phyloP scores from a whole-genome alignment of 2,329 filamentous ascomycete genomes.

The Seiridium unicorne region DNA sequence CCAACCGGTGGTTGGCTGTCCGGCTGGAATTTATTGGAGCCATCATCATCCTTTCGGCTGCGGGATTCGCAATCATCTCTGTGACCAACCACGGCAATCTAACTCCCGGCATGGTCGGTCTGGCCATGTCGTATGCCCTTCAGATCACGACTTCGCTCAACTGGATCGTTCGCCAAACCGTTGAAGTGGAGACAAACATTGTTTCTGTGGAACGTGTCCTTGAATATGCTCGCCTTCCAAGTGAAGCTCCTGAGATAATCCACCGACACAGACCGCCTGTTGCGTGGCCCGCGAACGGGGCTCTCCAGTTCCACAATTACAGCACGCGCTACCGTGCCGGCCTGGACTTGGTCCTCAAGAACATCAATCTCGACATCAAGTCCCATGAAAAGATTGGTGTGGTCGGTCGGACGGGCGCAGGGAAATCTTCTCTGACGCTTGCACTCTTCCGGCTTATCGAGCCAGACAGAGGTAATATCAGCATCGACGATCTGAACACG shows the following conservation, averaged over 20 bases:
- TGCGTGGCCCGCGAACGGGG: slow-evolving; percentile 87
- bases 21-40: slow-evolving; percentile 94
- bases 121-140: slow-evolving; percentile 95
- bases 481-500: slow-evolving; percentile 86
- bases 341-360: slow-evolving; percentile 88
- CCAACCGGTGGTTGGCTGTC: slow-evolving; percentile 91
- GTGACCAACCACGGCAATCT: slow-evolving; percentile 67
- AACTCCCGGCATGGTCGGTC: slow-evolving; percentile 75
- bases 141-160: slow-evolving; percentile 97
- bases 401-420: slow-evolving; percentile 91
- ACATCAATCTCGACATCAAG: slow-evolving; percentile 89
- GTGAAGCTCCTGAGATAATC: slow-evolving; percentile 92
- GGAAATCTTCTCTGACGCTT: slow-evolving; percentile 91
- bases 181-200: slow-evolving; percentile 99
- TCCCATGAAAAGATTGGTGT: slow-evolving; percentile 97
- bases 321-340: slow-evolving; percentile 90
- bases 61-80: slow-evolving; percentile 77
- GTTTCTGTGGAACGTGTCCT: slow-evolving; percentile 97
- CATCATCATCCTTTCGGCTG: slow-evolving; percentile 85
- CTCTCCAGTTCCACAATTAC: slow-evolving; percentile 88
- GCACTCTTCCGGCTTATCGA: slow-evolving; percentile 96
- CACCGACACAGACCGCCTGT: slow-evolving; percentile 82
- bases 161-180: slow-evolving; percentile 98
- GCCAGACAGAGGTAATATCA: slow-evolving; percentile 76
- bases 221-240: slow-evolving; percentile 88